A percentile compares a stretch with the other conserved stretches of the same genome.
Evolutionary conservation across 116 monocot genomes (phyloP).

Genomic region (Posidonia oceanica): DNA sequence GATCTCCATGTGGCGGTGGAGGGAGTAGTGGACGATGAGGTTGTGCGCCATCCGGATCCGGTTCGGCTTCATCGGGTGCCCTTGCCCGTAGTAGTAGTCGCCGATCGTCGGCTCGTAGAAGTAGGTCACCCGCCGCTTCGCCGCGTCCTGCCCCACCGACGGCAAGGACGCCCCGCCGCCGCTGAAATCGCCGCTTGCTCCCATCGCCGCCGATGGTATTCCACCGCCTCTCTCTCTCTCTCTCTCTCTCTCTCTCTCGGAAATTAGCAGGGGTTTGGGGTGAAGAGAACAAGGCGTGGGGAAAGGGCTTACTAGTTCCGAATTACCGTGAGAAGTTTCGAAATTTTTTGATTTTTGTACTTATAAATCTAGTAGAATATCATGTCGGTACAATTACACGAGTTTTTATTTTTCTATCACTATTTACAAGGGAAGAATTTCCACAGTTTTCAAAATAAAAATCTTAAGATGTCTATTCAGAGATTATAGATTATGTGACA

Average conservation of each 20-base stretch:
- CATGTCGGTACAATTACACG: too few relatives aligned
- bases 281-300: too few relatives aligned
- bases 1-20: constrained; percentile 61
- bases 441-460: too few relatives aligned
- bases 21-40: constrained; percentile 72
- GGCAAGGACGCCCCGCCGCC: constrained; percentile 21
- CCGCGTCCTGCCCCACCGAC: constrained; percentile 26
- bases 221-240: constrained; percentile 1
- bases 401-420: too few relatives aligned
- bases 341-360: too few relatives aligned
- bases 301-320: too few relatives aligned
- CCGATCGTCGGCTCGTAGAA: constrained; percentile 80
- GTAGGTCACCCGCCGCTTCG: constrained; percentile 56
- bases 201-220: background rate
- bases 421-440: too few relatives aligned
- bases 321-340: too few relatives aligned
- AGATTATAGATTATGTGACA: too few relatives aligned
- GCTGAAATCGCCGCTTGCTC: background rate
- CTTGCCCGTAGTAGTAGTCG: constrained; percentile 80
- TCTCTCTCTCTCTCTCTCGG: background rate
- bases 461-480: too few relatives aligned
- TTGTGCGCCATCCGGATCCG: constrained; percentile 75
- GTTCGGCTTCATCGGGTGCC: constrained; percentile 87
- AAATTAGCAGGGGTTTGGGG: too few relatives aligned
- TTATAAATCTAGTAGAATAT: too few relatives aligned